Conservation (phyloP, 768 basidiomycete species). For the Pholiota conissans region DNA sequence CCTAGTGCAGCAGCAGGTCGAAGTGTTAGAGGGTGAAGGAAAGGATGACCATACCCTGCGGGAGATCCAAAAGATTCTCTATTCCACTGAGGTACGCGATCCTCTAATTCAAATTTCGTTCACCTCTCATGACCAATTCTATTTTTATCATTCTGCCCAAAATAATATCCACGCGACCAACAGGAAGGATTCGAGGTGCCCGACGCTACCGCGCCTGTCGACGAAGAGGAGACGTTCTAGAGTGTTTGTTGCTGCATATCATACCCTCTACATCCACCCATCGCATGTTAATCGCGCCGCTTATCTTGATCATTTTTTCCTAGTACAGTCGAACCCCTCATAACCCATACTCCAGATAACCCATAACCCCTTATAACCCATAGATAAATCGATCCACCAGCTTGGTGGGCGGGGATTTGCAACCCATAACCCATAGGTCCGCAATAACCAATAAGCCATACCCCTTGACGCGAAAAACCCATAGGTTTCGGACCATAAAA, state of each 20-base stretch:
- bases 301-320: background rate
- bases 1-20: slow-evolving; percentile 79
- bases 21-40: slow-evolving; percentile 55
- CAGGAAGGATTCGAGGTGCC: slow-evolving; percentile 96
- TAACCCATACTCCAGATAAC: no score
- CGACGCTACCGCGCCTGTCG: slow-evolving; percentile 50
- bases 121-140: background rate
- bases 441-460: no score
- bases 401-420: no score
- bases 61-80: slow-evolving; percentile 90
- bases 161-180: background rate
- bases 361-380: no score
- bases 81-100: slow-evolving; percentile 83
- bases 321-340: no score
- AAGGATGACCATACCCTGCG: slow-evolving; percentile 62
- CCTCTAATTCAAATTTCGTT: background rate
- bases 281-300: background rate
- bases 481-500: no score
- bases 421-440: no score
- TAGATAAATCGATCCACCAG: no score
- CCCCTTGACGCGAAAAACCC: no score
- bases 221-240: slow-evolving; percentile 58
- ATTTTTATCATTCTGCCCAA: background rate
- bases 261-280: background rate
- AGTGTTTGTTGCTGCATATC: background rate